Evolutionary conservation across 108 stramenopile genomes (phyloP).

Genomic region (Cylindrotheca fusiformis): DNA sequence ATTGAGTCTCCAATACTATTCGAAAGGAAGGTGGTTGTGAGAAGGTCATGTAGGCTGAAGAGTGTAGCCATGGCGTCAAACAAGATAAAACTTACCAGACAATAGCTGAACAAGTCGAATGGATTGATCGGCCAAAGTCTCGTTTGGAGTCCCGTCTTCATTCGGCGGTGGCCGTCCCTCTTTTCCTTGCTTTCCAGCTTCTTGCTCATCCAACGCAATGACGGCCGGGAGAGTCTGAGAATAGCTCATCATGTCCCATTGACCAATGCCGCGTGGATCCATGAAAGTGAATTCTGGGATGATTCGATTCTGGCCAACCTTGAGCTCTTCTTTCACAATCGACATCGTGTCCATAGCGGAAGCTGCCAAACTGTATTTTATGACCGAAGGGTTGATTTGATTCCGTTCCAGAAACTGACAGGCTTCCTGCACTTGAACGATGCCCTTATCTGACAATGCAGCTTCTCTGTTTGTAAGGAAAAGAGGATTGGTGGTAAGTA

Average conservation of each 20-base stretch:
- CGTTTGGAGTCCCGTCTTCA: constrained; percentile 80
- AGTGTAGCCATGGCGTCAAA: background rate
- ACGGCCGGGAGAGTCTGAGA: constrained; percentile 55
- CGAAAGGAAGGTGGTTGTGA: background rate
- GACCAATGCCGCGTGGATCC: constrained; percentile 76
- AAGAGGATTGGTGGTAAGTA: constrained; percentile 76
- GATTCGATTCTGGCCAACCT: constrained; percentile 70
- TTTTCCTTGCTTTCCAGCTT: constrained; percentile 55
- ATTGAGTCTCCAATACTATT: constrained; percentile 63
- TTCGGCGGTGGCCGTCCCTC: constrained; percentile 69
- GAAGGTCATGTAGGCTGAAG: background rate
- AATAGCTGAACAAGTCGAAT: constrained; percentile 70
- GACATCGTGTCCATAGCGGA: constrained; percentile 59
- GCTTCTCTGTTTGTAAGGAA: constrained; percentile 71
- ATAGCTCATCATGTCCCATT: constrained; percentile 59
- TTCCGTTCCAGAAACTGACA: constrained; percentile 26
- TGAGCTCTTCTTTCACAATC: constrained; percentile 51
- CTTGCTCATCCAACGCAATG: constrained; percentile 66
- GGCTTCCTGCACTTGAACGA: constrained; percentile 47
- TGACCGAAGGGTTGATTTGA: constrained; percentile 47
- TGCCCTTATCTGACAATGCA: constrained; percentile 50
- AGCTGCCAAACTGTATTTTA: constrained; percentile 68
- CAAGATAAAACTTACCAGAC: constrained; percentile 23
- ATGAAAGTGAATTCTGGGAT: constrained; percentile 82
- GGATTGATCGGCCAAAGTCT: constrained; percentile 69